Conservation (phyloP, 2,329 filamentous ascomycete genomes). For the Cladosporium sphaerospermum region DNA sequence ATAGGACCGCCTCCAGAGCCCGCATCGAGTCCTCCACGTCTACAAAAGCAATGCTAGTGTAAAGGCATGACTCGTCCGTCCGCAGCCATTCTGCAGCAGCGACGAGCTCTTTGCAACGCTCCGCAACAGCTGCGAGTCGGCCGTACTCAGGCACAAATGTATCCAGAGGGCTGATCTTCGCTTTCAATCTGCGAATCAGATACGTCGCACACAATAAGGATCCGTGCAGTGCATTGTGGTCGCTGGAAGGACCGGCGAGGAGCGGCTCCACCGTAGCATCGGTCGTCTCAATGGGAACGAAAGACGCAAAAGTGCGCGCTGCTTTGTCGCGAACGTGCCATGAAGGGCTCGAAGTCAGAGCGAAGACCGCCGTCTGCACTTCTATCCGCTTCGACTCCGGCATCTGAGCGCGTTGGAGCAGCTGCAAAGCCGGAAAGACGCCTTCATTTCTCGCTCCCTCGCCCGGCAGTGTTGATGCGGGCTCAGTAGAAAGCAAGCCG, state of each 20-base stretch:
- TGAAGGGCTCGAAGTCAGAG: slow-evolving; percentile 60
- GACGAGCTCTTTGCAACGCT: not conserved
- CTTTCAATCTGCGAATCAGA: slow-evolving; percentile 12
- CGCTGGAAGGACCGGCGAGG: not conserved
- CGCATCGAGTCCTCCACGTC: not conserved
- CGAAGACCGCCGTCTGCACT: slow-evolving; percentile 53
- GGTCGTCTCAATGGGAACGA: slow-evolving; percentile 21
- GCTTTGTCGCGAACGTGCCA: slow-evolving; percentile 82
- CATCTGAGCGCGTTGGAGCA: slow-evolving; percentile 65
- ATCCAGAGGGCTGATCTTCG: not conserved
- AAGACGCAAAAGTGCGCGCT: slow-evolving; percentile 56
- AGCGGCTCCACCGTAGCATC: slow-evolving; percentile 9
- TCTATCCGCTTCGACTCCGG: slow-evolving; percentile 51
- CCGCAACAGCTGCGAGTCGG: not conserved
- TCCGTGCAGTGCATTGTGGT: slow-evolving; percentile 31
- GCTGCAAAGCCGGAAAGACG: slow-evolving; percentile 77
- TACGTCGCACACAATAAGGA: slow-evolving; percentile 27
- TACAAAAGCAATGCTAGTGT: slow-evolving; percentile 6
- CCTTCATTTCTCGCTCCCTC: slow-evolving; percentile 46
- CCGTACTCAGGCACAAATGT: not conserved
- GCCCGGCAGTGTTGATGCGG: slow-evolving; percentile 2
- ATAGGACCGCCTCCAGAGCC: not conserved
- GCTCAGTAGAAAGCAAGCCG: slow-evolving; percentile 45
- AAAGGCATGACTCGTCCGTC: slow-evolving; percentile 4
- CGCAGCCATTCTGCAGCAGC: slow-evolving; percentile 6